Conservation (phyloP, 2,329 filamentous ascomycete species). For the Cladosporium velox region DNA sequence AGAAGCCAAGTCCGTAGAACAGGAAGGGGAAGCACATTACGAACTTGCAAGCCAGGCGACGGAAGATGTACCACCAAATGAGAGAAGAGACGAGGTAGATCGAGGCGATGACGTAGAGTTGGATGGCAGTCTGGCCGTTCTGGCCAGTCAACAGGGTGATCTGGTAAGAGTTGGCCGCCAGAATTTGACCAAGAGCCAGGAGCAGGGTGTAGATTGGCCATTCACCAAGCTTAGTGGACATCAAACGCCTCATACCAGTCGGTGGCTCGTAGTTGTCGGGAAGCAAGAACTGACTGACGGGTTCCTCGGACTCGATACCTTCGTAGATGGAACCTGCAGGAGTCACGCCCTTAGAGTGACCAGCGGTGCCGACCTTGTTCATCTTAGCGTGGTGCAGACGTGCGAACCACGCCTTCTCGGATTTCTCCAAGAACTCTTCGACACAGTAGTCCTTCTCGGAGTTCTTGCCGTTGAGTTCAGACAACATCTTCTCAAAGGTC, state of each 20-base stretch:
- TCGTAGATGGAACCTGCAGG: constrained; percentile 47
- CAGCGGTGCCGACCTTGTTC: constrained; percentile 46
- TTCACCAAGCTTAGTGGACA: constrained; percentile 59
- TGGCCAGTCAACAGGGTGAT: constrained; percentile 67
- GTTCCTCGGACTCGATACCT: constrained; percentile 40
- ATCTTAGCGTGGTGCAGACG: constrained; percentile 61
- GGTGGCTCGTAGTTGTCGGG: constrained; percentile 59
- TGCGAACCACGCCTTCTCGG: constrained; percentile 68
- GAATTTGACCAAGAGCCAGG: constrained; percentile 63
- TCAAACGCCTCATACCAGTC: constrained; percentile 56
- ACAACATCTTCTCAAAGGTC: constrained; percentile 60
- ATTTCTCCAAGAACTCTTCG: constrained; percentile 64
- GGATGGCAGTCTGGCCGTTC: constrained; percentile 59
- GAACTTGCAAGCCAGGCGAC: constrained; percentile 58
- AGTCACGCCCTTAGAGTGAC: constrained; percentile 34
- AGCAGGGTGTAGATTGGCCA: constrained; percentile 64
- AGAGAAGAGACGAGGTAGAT: constrained; percentile 61
- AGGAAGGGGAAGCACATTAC: constrained; percentile 63
- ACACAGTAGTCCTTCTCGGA: constrained; percentile 63
- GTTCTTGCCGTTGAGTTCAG: constrained; percentile 57
- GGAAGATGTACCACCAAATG: constrained; percentile 65
- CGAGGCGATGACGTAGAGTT: constrained; percentile 62
- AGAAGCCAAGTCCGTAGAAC: constrained; percentile 64
- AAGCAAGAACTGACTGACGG: constrained; percentile 56
- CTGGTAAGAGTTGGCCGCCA: constrained; percentile 68